phyloP scores from a whole-genome alignment of 305 asterid genomes.

The Fraxinus albicans region DNA sequence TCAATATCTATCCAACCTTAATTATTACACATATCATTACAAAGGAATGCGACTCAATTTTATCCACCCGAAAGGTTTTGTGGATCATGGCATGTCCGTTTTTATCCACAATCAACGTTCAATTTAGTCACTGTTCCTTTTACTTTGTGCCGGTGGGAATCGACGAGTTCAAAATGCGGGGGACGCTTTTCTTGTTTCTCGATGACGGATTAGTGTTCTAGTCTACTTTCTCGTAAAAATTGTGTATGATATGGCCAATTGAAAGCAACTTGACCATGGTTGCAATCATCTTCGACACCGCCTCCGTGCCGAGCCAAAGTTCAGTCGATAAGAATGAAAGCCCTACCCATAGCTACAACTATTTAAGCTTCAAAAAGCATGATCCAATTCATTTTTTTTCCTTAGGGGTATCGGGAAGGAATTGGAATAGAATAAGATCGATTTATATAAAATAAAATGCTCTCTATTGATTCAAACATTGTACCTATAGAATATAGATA shows the following conservation, averaged over 20 bases:
- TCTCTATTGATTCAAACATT: too few species aligned
- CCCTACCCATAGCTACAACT: not conserved
- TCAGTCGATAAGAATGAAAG: not conserved
- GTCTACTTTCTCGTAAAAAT: not conserved
- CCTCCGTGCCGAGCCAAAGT: not conserved
- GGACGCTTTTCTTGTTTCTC: not conserved
- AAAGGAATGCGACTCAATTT: not conserved
- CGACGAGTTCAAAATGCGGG: not conserved
- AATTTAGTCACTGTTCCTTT: not conserved
- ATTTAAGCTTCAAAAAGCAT: not conserved
- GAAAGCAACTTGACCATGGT: not conserved
- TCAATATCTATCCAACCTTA: constrained; percentile 18
- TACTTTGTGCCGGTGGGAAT: not conserved
- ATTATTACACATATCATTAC: not conserved
- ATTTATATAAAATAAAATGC: too few species aligned
- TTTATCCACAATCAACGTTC: not conserved
- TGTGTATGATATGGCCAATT: not conserved
- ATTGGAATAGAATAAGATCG: not conserved
- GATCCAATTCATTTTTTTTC: not conserved
- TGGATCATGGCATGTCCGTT: not conserved
- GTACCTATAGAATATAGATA: too few species aligned
- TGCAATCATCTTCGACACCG: not conserved
- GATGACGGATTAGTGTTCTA: not conserved
- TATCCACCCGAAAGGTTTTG: not conserved
- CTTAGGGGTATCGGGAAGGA: not conserved